A percentile compares a stretch with the other conserved stretches of the same genome.
phyloP scores from a whole-genome alignment of 1,284 basidiomycete species.

The Marasmius oreades region DNA sequence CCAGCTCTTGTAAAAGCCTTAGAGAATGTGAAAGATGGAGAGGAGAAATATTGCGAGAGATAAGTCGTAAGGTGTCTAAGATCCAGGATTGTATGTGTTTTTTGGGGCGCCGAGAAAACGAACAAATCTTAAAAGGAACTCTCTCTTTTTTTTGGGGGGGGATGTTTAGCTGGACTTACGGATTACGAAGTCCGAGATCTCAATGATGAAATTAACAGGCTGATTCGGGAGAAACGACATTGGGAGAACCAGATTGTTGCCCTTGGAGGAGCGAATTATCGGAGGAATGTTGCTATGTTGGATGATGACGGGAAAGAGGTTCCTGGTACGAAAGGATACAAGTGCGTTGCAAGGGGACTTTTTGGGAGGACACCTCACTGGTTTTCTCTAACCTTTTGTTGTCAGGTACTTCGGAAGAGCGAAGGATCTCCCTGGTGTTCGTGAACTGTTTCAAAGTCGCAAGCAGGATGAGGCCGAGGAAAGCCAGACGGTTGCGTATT shows the following conservation, averaged over 20 bases:
- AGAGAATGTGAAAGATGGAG: constrained; percentile 95
- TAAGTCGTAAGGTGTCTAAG: constrained; percentile 94
- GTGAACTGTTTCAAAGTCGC: constrained; percentile 86
- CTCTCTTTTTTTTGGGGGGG: constrained; percentile 7
- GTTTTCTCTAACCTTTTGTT: constrained; percentile 5
- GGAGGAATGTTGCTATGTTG: constrained; percentile 85
- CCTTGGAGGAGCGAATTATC: constrained; percentile 95
- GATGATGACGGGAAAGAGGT: constrained; percentile 95
- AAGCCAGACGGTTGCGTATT: constrained; percentile 72
- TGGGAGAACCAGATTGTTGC: constrained; percentile 98
- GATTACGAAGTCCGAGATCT: constrained; percentile 96
- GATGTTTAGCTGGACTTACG: constrained; percentile 79
- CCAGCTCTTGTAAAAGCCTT: constrained; percentile 85
- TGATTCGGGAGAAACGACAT: constrained; percentile 92
- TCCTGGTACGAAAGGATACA: constrained; percentile 97
- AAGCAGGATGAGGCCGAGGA: constrained; percentile 85
- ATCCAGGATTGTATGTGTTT: constrained; percentile 85
- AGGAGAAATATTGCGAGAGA: constrained; percentile 92
- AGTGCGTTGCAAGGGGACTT: constrained; percentile 50
- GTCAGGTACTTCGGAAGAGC: constrained; percentile 94
- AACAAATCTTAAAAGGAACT: constrained; percentile 2
- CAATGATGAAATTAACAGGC: constrained; percentile 98
- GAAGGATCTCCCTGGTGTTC: constrained; percentile 93
- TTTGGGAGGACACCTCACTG: neutral
- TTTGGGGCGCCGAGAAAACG: neutral